Base-by-base conservation (phyloP, 164 flowering plant species). In the Berberis thunbergii region DNA sequence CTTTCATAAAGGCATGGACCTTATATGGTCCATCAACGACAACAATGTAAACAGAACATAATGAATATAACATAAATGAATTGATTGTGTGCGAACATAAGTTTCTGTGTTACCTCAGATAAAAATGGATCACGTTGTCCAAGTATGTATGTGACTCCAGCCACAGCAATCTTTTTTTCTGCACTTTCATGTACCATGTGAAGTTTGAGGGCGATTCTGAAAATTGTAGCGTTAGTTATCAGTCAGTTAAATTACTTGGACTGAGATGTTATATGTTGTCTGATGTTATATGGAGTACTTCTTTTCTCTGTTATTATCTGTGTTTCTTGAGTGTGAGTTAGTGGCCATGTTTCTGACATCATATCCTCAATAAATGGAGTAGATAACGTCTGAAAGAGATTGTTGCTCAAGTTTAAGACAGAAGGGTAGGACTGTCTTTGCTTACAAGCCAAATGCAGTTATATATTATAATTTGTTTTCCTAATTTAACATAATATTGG, bases 151-250 rank as follows among this genome's bases (percentile, higher is more conserved):
- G 84, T 65, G 12, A 74, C 50, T 52, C 78, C 86, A 54, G 80
- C 54, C 11, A 84, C 92, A 9, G 84, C 87, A 1, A 74, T 71
- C 38, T 69, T 74, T 64, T 70, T 64, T 26, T 80, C 69, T 2
- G 26, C 2, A 70, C 69, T 79, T 55, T 6, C 13, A 54, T 86
- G 92, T 59, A 84, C 86, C 84, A 86, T 59, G 62, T 86, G 91
- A 4, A 84, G 61, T 63, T 86, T 88, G 67, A 86, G 26, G 6
- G 67, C 80, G 63, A 72, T 82, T 76, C 89, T 83, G 68, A 68
- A 26, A 61, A 4, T 9, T 12, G 6, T 1, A 40, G 11, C 1
- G 4, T 11, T 49, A 49, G 8, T 7, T 41, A 3, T 3, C 41
- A 13, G 26, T 38, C 12, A 26, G 9, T 7, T 6, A 8, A 46